Conservation (phyloP, 495 filamentous ascomycete genomes). For the Aspergillus sclerotiicarbonarius region DNA sequence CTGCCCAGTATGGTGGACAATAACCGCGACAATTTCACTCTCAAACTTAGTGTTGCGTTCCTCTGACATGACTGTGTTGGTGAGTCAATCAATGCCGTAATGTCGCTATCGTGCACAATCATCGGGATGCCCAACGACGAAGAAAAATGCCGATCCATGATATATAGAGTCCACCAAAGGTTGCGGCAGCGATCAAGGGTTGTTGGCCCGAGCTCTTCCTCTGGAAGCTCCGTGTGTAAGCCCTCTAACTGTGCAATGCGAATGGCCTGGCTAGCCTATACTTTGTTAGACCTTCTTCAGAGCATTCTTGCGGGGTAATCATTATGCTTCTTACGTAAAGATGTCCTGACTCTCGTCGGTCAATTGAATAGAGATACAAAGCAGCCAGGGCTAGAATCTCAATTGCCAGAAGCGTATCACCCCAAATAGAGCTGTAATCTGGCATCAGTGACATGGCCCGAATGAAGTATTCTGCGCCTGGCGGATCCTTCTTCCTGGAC, state of each 20-base stretch:
- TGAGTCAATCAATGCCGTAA: slow-evolving; percentile 29
- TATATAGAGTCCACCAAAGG: slow-evolving; percentile 40
- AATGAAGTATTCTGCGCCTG: slow-evolving; percentile 33
- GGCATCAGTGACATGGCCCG: slow-evolving; percentile 40
- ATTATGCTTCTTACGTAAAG: slow-evolving; percentile 25
- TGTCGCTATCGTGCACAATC: slow-evolving; percentile 32
- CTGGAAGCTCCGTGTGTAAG: slow-evolving; percentile 36
- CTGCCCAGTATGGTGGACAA: slow-evolving; percentile 26
- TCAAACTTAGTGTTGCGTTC: slow-evolving; percentile 28
- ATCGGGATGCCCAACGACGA: slow-evolving; percentile 35
- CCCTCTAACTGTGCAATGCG: slow-evolving; percentile 36
- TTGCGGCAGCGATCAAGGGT: slow-evolving; percentile 30
- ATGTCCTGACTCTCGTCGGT: slow-evolving; percentile 31
- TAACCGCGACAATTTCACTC: slow-evolving; percentile 30
- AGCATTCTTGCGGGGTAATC: not conserved
- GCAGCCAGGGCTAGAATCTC: slow-evolving; percentile 33
- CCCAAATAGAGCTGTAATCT: slow-evolving; percentile 27
- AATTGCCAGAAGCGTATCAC: slow-evolving; percentile 30
- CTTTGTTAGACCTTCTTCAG: not conserved
- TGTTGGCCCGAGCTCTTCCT: slow-evolving; percentile 24
- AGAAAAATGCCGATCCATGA: slow-evolving; percentile 39
- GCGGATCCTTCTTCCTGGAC: slow-evolving; percentile 24
- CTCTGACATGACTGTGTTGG: slow-evolving; percentile 15
- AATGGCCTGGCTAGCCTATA: slow-evolving; percentile 35
- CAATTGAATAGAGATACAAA: slow-evolving; percentile 35